Evolutionary conservation across 73 alveolate species (phyloP), one percentile per base, ranked within the genome.

Genomic region (Effrenium voratum): DNA sequence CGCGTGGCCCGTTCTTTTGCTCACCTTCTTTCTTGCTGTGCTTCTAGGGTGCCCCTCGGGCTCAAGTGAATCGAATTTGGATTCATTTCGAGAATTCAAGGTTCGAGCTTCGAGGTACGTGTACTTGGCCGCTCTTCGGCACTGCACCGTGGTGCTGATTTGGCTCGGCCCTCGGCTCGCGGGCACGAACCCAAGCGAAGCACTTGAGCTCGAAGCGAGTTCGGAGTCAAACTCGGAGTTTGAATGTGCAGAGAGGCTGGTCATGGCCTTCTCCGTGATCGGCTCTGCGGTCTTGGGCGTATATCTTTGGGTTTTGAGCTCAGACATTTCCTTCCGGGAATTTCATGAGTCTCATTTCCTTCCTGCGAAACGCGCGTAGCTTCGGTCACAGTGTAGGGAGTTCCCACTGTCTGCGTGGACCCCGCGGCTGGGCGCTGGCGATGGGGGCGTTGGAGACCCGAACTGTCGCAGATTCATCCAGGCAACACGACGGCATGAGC

Each of bases 21-120:
- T 85, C 60, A 60, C 93, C 81, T 85, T 85, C 93, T 85, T 85
- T 43, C 63, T 85, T 28, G 93, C 93, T 2, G 66, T 85, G 15
- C 93, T 85, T 72, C 76, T 85, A 60, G 93, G 93, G 93, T 83
- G 93, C 22, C 12, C 66, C 88, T 34, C 5, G 44, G n/a, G n/a
- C n/a, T n/a, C n/a, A n/a, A n/a, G n/a, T n/a, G n/a, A n/a, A n/a
- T n/a, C n/a, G n/a, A n/a, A n/a, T n/a, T n/a, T n/a, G n/a, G n/a
- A n/a, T n/a, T n/a, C n/a, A n/a, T n/a, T n/a, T n/a, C n/a, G n/a
- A n/a, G n/a, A n/a, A n/a, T n/a, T n/a, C n/a, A n/a, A n/a, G n/a
- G n/a, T n/a, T n/a, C n/a, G n/a, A n/a, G n/a, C n/a, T n/a, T n/a
- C 2, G 19, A 87, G 95, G 95, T 87, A 87, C 95, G 83, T 87